A percentile compares a stretch with the other conserved stretches of the same genome.
These are phyloP conservation scores for Porcisia hertigi DNA, from an alignment of 208 protist genomes.

Conservation along the genomic window DNA sequence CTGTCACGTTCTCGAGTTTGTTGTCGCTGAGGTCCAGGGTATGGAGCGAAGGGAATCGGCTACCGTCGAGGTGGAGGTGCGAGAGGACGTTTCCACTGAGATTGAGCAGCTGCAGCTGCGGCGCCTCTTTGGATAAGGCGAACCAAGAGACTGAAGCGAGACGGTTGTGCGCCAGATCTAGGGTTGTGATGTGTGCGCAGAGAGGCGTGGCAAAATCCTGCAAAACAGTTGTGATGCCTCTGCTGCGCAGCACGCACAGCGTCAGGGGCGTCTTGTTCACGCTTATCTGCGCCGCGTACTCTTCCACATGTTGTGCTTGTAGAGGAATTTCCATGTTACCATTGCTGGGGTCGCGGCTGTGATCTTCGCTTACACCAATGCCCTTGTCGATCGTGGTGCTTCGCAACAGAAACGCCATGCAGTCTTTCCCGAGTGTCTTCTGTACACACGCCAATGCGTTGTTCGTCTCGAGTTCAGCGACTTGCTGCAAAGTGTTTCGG, in stretches of 20 bases:
- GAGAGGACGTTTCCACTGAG: slow-evolving; percentile 60
- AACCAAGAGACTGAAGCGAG: slow-evolving; percentile 58
- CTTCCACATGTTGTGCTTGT: slow-evolving; percentile 30
- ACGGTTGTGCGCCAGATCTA: slow-evolving; percentile 64
- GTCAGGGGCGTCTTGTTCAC: slow-evolving; percentile 8
- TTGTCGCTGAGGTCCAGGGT: slow-evolving; percentile 63
- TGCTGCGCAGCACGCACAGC: slow-evolving; percentile 46
- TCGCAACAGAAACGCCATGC: not conserved
- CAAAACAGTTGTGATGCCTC: slow-evolving; percentile 43
- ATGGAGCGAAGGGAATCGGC: slow-evolving; percentile 34
- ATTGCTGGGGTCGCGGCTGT: slow-evolving; percentile 1
- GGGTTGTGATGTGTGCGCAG: slow-evolving; percentile 40
- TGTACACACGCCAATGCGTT: slow-evolving; percentile 29
- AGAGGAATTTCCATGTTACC: slow-evolving; percentile 15
- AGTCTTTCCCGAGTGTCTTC: slow-evolving; percentile 12
- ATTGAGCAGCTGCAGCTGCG: slow-evolving; percentile 58
- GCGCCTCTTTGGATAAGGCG: slow-evolving; percentile 42
- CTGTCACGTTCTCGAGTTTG: slow-evolving; percentile 38
- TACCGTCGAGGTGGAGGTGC: slow-evolving; percentile 31
- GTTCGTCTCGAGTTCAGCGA: slow-evolving; percentile 49
- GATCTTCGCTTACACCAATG: not conserved
- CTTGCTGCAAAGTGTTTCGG: slow-evolving; percentile 37
- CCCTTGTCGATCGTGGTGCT: not conserved
- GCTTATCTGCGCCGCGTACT: slow-evolving; percentile 33
- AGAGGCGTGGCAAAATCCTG: slow-evolving; percentile 28